Evolutionary conservation across 108 stramenopile species (phyloP).

Genomic region (Skeletonema potamos): DNA sequence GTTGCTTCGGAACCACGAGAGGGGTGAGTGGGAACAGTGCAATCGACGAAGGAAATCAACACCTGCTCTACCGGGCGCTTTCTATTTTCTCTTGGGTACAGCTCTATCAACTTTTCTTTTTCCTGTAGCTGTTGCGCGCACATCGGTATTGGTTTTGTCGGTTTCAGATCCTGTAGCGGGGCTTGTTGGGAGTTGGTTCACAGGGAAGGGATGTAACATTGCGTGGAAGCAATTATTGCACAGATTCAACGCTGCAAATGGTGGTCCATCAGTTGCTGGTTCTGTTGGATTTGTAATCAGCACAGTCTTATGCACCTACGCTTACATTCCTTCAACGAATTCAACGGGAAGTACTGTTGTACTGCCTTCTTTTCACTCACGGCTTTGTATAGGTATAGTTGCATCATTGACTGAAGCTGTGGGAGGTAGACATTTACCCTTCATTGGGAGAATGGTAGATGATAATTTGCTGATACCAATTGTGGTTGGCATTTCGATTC

Average conservation of each 20-base stretch:
- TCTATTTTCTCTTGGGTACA: slow-evolving; percentile 44
- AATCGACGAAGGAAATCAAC: slow-evolving; percentile 9
- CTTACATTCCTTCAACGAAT: slow-evolving; percentile 24
- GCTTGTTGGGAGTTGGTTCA: slow-evolving; percentile 20
- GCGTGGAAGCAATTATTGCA: slow-evolving; percentile 18
- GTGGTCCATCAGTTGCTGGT: slow-evolving; percentile 29
- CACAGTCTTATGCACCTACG: slow-evolving; percentile 32
- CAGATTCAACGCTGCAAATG: neutral
- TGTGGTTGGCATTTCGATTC: slow-evolving; percentile 31
- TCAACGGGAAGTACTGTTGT: neutral
- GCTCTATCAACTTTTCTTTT: slow-evolving; percentile 12
- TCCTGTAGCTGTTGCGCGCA: slow-evolving; percentile 17
- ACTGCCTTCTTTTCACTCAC: slow-evolving; percentile 9
- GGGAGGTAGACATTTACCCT: slow-evolving; percentile 24
- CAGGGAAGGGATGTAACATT: slow-evolving; percentile 12
- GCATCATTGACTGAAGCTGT: slow-evolving; percentile 26
- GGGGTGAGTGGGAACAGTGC: slow-evolving; percentile 29
- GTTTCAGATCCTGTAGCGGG: slow-evolving; percentile 41
- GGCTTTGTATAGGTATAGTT: slow-evolving; percentile 18
- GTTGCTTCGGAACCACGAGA: slow-evolving; percentile 33
- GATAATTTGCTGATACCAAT: slow-evolving; percentile 45
- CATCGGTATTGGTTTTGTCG: slow-evolving; percentile 35
- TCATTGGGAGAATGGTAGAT: slow-evolving; percentile 16
- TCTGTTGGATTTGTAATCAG: slow-evolving; percentile 27
- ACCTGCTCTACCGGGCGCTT: slow-evolving; percentile 43